Evolutionary conservation across 179 eudicot species (phyloP), one percentile per base, ranked within the genome.

Genomic region (Pouteria campechiana): DNA sequence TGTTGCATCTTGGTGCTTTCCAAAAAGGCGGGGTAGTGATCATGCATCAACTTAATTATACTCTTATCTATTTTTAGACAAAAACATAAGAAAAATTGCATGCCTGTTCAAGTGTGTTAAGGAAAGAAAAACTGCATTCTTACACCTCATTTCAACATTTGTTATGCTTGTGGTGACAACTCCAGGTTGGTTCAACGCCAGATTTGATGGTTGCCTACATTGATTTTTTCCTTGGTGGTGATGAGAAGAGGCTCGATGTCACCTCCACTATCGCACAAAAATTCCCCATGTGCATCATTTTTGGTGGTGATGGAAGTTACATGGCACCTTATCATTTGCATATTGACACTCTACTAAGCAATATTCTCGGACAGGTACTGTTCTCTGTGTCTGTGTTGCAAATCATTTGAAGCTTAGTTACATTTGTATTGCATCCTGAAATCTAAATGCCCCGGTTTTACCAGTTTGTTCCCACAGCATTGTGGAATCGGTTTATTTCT

Each of bases 301-400:
- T 84, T 64, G 95, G 95, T 12, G 95, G 95, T 41, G 76, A 81
- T 72, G 95, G 95, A 62, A 77, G 87, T 66, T 84, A 80, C 40
- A 84, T 84, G 95, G 64, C 95, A 48, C 92, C 95, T 22, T 81
- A 84, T 62, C 69, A 50, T 70, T 74, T 84, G 49, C 76, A 84
- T 18, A 81, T 76, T 55, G 95, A 84, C 58, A 32, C 58, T 38
- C 36, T 75, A 55, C 41, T 84, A 66, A 81, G 75, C 21, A 84
- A 75, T 63, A 81, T 84, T 41, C 62, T 84, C 38, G 92, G 75
- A 49, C 95, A 84, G 95, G 95, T 84, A 31, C 50, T 45, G 13
- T 36, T 36, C 1, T 12, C 37, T 44, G 31, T 18, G 31, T 19
- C 20, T 29, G 17, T 17, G 15, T 28, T 19, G n/a, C n/a, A n/a